Evolutionary conservation across 2,329 filamentous ascomycete species (phyloP).

Genomic region (Arachnopeziza araneosa): DNA sequence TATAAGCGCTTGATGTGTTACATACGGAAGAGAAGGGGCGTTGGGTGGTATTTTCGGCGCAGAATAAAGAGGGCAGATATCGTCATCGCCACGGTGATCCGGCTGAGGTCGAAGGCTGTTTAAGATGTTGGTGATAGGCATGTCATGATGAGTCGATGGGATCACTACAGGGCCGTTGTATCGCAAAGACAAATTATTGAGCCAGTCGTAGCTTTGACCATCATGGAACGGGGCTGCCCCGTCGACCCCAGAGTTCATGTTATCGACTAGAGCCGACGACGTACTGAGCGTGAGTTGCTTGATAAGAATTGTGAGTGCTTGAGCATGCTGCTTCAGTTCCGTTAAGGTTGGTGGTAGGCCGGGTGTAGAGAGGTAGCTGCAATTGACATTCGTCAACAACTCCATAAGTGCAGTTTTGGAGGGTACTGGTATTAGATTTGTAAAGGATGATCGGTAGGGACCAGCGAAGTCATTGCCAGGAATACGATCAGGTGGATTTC

Average conservation of each 20-base stretch:
- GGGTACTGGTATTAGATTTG: neutral
- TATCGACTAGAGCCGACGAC: constrained; percentile 23
- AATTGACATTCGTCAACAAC: constrained; percentile 46
- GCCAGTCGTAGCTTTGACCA: constrained; percentile 51
- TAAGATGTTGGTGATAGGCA: constrained; percentile 22
- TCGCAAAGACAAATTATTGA: constrained; percentile 43
- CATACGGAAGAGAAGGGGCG: constrained; percentile 21
- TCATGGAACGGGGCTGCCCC: constrained; percentile 30
- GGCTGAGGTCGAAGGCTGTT: constrained; percentile 10
- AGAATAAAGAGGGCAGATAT: constrained; percentile 23
- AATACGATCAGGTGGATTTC: neutral
- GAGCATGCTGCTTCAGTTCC: constrained; percentile 54
- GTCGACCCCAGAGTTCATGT: constrained; percentile 8
- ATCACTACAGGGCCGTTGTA: constrained; percentile 39
- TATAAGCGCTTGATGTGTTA: constrained; percentile 36
- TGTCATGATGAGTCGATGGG: constrained; percentile 16
- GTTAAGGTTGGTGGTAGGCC: constrained; percentile 48
- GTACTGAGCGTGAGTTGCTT: constrained; percentile 39
- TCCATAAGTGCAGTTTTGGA: neutral
- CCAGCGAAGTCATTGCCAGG: neutral
- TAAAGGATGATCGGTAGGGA: neutral
- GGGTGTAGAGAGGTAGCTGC: constrained; percentile 50
- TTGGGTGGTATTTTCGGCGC: constrained; percentile 7
- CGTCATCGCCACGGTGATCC: constrained; percentile 1
- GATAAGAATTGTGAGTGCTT: constrained; percentile 50